These are phyloP conservation scores for Podosphaera fusca DNA, from an alignment of 2,329 filamentous ascomycete species.

Conservation along the genomic window DNA sequence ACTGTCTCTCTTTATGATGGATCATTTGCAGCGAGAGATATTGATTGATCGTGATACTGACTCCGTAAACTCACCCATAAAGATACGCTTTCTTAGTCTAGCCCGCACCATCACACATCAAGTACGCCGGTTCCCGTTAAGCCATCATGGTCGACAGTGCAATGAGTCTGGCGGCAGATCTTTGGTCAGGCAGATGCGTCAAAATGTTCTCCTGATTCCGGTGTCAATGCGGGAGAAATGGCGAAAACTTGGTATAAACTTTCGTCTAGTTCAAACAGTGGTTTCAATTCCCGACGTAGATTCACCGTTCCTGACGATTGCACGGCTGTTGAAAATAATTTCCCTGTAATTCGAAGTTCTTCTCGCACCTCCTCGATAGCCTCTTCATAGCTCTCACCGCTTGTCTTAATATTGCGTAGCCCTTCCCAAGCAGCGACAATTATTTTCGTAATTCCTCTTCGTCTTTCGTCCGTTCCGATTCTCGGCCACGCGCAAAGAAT, in stretches of 20 bases:
- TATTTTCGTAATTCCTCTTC: conserved; percentile 3
- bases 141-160: no score
- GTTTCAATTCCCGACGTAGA: conserved; percentile 8
- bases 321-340: conserved; percentile 10
- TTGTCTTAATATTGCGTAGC: not conserved
- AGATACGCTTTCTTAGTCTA: no score
- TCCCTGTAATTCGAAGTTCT: conserved; percentile 8
- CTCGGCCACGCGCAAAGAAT: conserved; percentile 48
- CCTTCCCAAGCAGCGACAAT: conserved; percentile 13
- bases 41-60: no score
- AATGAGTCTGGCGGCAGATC: not conserved
- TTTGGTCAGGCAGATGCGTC: not conserved
- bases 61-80: no score
- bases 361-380: conserved; percentile 5
- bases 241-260: conserved; percentile 17
- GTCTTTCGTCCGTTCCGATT: conserved; percentile 19
- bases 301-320: not conserved
- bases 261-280: conserved; percentile 13
- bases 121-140: no score
- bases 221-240: not conserved
- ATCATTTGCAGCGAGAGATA: no score
- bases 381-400: conserved; percentile 17
- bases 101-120: no score
- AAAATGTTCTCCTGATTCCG: not conserved
- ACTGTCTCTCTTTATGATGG: no score